Evolutionary conservation across 2,329 filamentous ascomycete genomes (phyloP).

Genomic region (Xylaria sp.): DNA sequence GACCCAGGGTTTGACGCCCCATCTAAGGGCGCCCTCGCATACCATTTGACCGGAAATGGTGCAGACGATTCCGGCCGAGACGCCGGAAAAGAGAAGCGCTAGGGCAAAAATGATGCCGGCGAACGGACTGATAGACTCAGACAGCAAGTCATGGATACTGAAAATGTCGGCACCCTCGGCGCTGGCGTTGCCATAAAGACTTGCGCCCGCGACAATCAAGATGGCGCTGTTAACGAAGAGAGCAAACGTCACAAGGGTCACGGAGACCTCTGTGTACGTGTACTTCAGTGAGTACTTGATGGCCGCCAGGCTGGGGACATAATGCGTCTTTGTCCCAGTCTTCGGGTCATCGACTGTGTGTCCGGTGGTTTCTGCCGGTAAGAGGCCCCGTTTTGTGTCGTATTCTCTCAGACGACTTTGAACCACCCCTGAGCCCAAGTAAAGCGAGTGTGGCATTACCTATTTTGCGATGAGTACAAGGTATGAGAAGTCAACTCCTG

Average conservation of each 20-base stretch:
- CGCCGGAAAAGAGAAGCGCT: conserved; percentile 71
- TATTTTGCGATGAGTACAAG: conserved; percentile 28
- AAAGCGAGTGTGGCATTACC: conserved; percentile 43
- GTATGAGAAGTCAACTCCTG: not conserved
- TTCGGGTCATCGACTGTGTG: conserved; percentile 26
- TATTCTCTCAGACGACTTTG: conserved; percentile 62
- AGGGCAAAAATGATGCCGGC: conserved; percentile 82
- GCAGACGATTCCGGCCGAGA: conserved; percentile 79
- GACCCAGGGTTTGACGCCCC: conserved; percentile 71
- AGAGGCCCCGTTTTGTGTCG: conserved; percentile 52
- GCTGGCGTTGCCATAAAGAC: conserved; percentile 58
- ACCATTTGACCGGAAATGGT: conserved; percentile 90
- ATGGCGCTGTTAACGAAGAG: conserved; percentile 81
- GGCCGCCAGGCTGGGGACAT: conserved; percentile 66
- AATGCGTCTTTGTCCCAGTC: conserved; percentile 46
- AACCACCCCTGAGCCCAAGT: conserved; percentile 64
- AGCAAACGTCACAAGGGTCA: conserved; percentile 76
- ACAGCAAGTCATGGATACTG: conserved; percentile 70
- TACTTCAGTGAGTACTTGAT: conserved; percentile 70
- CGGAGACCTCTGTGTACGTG: conserved; percentile 62
- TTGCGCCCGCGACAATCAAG: conserved; percentile 73
- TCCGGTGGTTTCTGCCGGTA: conserved; percentile 33
- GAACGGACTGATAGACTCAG: conserved; percentile 61
- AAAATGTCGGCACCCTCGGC: conserved; percentile 73
- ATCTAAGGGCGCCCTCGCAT: conserved; percentile 72